Conservation (phyloP, 2,329 filamentous ascomycete genomes). For the Fusarium sp. region DNA sequence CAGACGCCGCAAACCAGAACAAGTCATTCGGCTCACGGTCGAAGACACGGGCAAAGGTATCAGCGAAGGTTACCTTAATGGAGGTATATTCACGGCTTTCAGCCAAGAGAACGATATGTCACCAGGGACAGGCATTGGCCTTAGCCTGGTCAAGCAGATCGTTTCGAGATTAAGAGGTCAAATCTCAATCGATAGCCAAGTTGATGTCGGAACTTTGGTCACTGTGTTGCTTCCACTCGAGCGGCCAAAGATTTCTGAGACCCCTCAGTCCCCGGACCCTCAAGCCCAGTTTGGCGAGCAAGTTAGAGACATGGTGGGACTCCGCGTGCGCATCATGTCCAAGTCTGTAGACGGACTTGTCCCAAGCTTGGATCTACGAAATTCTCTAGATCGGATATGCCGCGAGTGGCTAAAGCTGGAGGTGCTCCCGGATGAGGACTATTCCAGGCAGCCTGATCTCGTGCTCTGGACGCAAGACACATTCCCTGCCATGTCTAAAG, state of each 20-base stretch:
- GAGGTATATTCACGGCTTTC: not conserved
- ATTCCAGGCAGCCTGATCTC: not conserved
- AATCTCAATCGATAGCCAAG: not conserved
- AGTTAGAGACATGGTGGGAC: not conserved
- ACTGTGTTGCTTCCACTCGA: conserved; percentile 1
- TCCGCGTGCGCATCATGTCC: not conserved
- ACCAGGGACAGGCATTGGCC: not conserved
- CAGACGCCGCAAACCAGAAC: not conserved
- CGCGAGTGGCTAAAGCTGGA: conserved; percentile 12
- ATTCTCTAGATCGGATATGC: not conserved
- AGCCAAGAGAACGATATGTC: conserved; percentile 1
- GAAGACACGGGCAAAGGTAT: conserved; percentile 5
- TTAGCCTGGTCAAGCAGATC: not conserved
- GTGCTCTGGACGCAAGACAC: conserved; percentile 7
- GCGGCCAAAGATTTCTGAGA: too few species aligned
- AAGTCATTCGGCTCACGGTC: not conserved
- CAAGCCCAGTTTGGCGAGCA: too few species aligned
- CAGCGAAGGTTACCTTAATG: not conserved
- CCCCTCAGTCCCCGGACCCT: too few species aligned
- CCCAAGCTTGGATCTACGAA: too few species aligned
- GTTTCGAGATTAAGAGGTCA: not conserved
- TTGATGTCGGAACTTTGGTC: not conserved
- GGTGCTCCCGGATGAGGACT: not conserved
- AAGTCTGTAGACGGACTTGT: not conserved
- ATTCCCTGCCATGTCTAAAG: not conserved